Base-by-base conservation (phyloP, 164 flowering plant species). In the Kalanchoe fedtschenkoi region DNA sequence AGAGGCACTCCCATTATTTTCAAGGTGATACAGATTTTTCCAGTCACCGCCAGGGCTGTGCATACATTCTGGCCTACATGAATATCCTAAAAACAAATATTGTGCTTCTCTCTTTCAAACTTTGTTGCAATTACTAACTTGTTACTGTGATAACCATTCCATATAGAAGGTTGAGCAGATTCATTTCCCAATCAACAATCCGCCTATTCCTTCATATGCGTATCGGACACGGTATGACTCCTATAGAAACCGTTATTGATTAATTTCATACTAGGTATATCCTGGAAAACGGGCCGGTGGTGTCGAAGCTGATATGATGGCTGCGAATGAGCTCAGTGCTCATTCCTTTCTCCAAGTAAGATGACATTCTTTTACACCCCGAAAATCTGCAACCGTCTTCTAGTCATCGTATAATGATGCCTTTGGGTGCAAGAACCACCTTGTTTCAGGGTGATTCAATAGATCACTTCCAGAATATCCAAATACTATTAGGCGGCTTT, bases 251-350 rank as follows among this genome's bases (percentile, higher is more conserved):
- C 24, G 19, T 54, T 35, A 6, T 7, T 10, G 47, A 35, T 17
- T 44, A 26, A 47, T 21, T 17, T 10, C 16, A 28, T 28, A 15
- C 34, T 5, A 91, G 98, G 98, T 91, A 16, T 91, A 91, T 78
- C 98, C 96, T 63, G 98, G 98, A 65, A 68, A 81, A 68, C 77
- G 83, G 63, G 85, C 81, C 66, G 91, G 79, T 70, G 96, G 96
- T 39, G 34, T 59, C 58, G 98, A 89, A 71, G 96, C 96, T 63
- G 98, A 92, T 70, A 79, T 85, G 96, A 92, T 92, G 98, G 96
- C 96, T 65, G 87, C 96, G 63, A 92, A 92, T 76, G 98, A 92
- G 76, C 79, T 92, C 14, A 80, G 71, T 74, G 77, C 90, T 43
- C 96, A 92, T 76, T 66, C 79, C 51, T 85, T 69, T 65, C 93